These are phyloP conservation scores for Taiwanofungus camphoratus DNA, from an alignment of 1,284 basidiomycete genomes.

Conservation along the genomic window DNA sequence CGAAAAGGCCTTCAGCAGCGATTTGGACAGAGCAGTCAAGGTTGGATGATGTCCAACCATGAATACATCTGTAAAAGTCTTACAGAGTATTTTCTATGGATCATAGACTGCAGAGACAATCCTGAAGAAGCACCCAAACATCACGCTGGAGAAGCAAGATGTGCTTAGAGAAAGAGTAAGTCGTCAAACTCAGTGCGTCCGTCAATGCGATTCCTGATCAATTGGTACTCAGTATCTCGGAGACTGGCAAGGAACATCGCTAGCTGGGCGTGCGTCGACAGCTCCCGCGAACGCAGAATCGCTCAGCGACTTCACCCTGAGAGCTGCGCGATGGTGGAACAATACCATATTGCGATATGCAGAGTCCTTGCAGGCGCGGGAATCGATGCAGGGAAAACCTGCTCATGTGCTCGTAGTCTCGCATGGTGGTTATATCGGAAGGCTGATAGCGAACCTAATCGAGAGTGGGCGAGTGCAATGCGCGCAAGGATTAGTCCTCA, in stretches of 20 bases:
- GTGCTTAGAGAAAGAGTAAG: conserved; percentile 61
- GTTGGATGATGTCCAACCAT: conserved; percentile 37
- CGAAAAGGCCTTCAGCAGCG: conserved; percentile 54
- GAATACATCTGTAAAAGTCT: no score
- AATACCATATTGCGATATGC: conserved; percentile 35
- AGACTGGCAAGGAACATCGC: conserved; percentile 46
- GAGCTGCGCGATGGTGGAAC: conserved; percentile 59
- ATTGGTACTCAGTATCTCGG: conserved; percentile 53
- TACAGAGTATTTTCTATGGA: conserved; percentile 1
- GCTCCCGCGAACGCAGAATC: conserved; percentile 31
- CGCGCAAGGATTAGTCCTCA: conserved; percentile 37
- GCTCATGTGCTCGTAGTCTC: conserved; percentile 52
- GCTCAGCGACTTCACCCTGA: conserved; percentile 34
- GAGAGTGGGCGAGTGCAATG: conserved; percentile 33
- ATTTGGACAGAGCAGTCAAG: conserved; percentile 54
- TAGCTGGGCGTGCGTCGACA: conserved; percentile 14
- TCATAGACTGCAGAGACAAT: conserved; percentile 61
- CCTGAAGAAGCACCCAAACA: conserved; percentile 43
- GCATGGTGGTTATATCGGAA: conserved; percentile 60
- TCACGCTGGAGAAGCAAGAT: conserved; percentile 36
- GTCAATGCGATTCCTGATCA: not conserved
- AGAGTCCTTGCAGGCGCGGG: conserved; percentile 17
- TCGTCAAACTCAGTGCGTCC: conserved; percentile 3
- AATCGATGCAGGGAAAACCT: conserved; percentile 15
- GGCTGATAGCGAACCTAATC: conserved; percentile 43